phyloP scores from a whole-genome alignment of 345 rosid species.

The Linum lewisii region DNA sequence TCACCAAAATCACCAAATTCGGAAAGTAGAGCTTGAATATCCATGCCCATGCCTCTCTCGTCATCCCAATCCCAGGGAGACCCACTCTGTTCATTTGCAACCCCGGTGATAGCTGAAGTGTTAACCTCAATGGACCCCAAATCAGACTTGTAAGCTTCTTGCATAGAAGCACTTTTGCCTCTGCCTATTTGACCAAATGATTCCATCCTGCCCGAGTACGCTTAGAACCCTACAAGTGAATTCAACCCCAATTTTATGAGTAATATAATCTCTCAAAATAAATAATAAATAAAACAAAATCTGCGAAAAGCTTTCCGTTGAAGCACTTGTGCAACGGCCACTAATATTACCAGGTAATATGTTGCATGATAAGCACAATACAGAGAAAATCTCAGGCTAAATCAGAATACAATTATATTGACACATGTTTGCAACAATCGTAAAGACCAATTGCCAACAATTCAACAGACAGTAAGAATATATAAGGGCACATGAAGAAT shows the following conservation, averaged over 20 bases:
- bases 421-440: too few species aligned
- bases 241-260: constrained; percentile 10
- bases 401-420: too few species aligned
- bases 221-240: constrained; percentile 63
- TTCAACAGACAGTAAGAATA: too few species aligned
- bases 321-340: neutral
- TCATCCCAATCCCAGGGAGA: constrained; percentile 91
- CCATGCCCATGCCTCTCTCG: constrained; percentile 78
- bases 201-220: constrained; percentile 71
- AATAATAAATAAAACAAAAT: too few species aligned
- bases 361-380: too few species aligned
- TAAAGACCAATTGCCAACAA: too few species aligned
- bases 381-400: too few species aligned
- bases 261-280: neutral
- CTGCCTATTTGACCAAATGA: constrained; percentile 58
- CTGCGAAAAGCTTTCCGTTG: neutral
- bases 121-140: constrained; percentile 49
- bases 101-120: constrained; percentile 48
- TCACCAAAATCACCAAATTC: constrained; percentile 99
- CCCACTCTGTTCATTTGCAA: constrained; percentile 59
- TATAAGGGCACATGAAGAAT: too few species aligned
- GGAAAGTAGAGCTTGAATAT: constrained; percentile 92
- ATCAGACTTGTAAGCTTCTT: constrained; percentile 41
- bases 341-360: neutral
- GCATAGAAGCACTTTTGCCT: constrained; percentile 31